phyloP scores from a whole-genome alignment of 805 yeast genomes.

The Pichia ethanolica region DNA sequence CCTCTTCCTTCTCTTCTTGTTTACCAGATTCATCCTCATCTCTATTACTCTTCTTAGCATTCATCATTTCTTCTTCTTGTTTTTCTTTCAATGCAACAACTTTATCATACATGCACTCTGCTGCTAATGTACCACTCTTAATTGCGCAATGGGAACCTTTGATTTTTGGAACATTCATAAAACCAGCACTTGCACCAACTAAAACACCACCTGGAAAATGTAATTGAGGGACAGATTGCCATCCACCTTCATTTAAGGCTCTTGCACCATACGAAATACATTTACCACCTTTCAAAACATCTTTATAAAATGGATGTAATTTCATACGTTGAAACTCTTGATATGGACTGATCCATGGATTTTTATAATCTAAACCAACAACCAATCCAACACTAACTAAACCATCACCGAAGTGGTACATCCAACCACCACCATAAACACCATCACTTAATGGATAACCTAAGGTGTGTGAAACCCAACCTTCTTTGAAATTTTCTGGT shows the following conservation, averaged over 20 bases:
- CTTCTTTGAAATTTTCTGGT: conserved; percentile 72
- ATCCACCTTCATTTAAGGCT: conserved; percentile 95
- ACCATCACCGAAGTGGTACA: conserved; percentile 94
- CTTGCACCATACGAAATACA: conserved; percentile 94
- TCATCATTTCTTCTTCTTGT: conserved; percentile 31
- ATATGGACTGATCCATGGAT: conserved; percentile 93
- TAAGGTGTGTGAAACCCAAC: conserved; percentile 77
- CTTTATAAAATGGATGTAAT: conserved; percentile 75
- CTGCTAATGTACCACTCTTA: conserved; percentile 93
- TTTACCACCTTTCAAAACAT: conserved; percentile 77
- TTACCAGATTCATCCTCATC: conserved; percentile 17
- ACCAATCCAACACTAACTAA: conserved; percentile 91
- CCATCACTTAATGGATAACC: conserved; percentile 76
- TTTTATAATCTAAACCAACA: conserved; percentile 86
- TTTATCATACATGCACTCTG: conserved; percentile 60
- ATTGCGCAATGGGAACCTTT: conserved; percentile 98
- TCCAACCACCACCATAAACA: conserved; percentile 94
- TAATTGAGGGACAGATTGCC: conserved; percentile 84
- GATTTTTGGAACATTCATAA: conserved; percentile 93
- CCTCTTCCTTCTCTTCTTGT: conserved; percentile 30
- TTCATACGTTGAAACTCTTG: conserved; percentile 94
- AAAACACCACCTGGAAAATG: conserved; percentile 94
- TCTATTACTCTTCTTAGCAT: conserved; percentile 23
- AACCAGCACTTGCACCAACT: conserved; percentile 95
- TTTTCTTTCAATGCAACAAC: conserved; percentile 40